Evolutionary conservation across 306 rosid species (phyloP), one percentile per base, ranked within the genome.

Genomic region (Sicyos baderoa): DNA sequence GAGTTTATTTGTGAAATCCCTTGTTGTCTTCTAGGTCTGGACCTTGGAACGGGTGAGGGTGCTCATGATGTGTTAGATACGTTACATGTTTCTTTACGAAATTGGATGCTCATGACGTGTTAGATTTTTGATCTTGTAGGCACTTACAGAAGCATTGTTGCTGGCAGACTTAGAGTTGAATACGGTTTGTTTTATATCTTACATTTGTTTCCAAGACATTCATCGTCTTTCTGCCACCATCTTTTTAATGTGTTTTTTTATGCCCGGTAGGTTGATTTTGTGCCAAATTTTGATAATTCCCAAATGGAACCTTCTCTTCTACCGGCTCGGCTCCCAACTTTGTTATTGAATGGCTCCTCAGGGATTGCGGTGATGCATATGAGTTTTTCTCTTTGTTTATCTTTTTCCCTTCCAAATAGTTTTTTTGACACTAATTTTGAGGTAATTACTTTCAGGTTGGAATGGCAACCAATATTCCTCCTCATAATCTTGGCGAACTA

Each of bases 391-490:
- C 27, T 61, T 25, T 51, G 3, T 75, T 29, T 25, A 25, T 25
- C 29, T 78, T 57, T 73, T 12, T 16, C 18, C 18, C 9, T 12
- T 57, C 2, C 9, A 14, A 6, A 7, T 57, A 45, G 37, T 47
- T 10, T 19, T 11, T 53, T 48, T 72, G 17, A 37, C 79, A 18
- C 77, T 77, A 29, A 76, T 22, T 12, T 45, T 53, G 68, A 66
- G 50, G 66, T 42, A 72, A 75, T 44, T 32, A 51, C 54, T 78
- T 76, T 55, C 83, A 93, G 99, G 99, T 93, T 65, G 99, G 99
- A 79, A 93, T 93, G 99, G 99, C 99, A 14, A 93, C 99, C 75
- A 93, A 86, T 76, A 90, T 93, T 78, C 97, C 99, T 74, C 99
- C 99, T 21, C 99, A 93, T 86, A 93, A 93, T 84, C 94, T 93